phyloP scores from a whole-genome alignment of 768 basidiomycete species.

The Podaxis sp. region DNA sequence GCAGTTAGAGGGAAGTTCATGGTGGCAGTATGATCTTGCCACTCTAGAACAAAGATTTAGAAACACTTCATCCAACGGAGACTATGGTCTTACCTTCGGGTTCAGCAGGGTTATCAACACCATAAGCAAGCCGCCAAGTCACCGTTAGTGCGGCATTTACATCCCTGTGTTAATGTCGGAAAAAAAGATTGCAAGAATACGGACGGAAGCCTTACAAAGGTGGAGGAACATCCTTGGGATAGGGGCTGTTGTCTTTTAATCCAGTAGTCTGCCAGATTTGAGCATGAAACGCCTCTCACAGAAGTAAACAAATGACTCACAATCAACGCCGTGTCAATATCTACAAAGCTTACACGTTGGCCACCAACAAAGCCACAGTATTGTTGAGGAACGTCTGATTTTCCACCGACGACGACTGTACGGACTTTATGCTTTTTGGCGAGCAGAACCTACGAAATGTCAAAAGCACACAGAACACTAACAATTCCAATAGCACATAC shows the following conservation, averaged over 20 bases:
- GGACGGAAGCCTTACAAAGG: constrained; percentile 42
- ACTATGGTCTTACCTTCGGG: constrained; percentile 48
- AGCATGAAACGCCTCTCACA: neutral
- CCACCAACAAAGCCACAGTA: constrained; percentile 6
- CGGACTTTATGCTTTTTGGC: constrained; percentile 55
- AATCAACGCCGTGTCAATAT: constrained; percentile 30
- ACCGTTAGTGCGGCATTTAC: constrained; percentile 20
- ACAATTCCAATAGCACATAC: neutral
- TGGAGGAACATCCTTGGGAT: constrained; percentile 34
- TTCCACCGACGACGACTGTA: constrained; percentile 60
- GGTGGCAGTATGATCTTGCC: neutral
- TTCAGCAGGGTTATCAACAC: constrained; percentile 46
- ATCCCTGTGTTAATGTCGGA: neutral
- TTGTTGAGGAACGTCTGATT: constrained; percentile 34
- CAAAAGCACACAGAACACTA: neutral
- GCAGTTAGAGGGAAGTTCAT: neutral
- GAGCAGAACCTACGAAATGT: constrained; percentile 51
- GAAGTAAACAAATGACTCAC: constrained; percentile 21
- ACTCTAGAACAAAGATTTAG: neutral
- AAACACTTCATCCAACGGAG: neutral
- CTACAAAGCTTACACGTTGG: neutral
- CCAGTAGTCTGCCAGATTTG: constrained; percentile 38
- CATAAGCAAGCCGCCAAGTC: constrained; percentile 65
- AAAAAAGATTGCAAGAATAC: neutral
- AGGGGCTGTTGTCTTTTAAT: constrained; percentile 34